Conservation (phyloP, 139 green algal species). For the Limnomonas spitsbergensis region DNA sequence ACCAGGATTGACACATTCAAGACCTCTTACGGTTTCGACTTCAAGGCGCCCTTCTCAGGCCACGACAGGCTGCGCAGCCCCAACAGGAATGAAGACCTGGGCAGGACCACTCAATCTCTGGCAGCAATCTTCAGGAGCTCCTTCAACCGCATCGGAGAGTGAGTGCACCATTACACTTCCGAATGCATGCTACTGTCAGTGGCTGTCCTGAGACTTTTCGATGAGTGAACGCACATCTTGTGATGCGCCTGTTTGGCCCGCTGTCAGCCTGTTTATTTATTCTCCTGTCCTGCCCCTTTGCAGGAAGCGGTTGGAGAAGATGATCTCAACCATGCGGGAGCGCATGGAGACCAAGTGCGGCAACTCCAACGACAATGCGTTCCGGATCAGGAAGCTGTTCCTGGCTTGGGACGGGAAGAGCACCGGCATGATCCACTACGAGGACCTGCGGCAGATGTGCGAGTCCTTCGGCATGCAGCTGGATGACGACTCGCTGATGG, state of each 20-base stretch:
- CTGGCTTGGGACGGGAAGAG: slow-evolving; percentile 69
- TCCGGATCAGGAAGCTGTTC: slow-evolving; percentile 76
- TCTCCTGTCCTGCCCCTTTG: no score
- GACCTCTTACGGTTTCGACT: slow-evolving; percentile 68
- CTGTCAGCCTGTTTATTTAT: no score
- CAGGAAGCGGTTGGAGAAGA: slow-evolving; percentile 72
- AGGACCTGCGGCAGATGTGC: slow-evolving; percentile 71
- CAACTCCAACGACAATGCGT: slow-evolving; percentile 76
- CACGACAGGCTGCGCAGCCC: slow-evolving; percentile 57
- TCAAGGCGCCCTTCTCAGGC: slow-evolving; percentile 55
- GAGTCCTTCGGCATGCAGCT: slow-evolving; percentile 85
- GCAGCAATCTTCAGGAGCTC: slow-evolving; percentile 57
- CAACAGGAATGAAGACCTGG: slow-evolving; percentile 73
- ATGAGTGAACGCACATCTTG: no score
- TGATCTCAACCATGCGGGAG: slow-evolving; percentile 74
- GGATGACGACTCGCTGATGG: slow-evolving; percentile 77
- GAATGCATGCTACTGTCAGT: no score
- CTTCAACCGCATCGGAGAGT: slow-evolving; percentile 75
- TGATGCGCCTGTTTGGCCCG: no score
- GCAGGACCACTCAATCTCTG: slow-evolving; percentile 51
- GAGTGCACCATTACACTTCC: slow-evolving; percentile 32
- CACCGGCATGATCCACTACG: slow-evolving; percentile 62
- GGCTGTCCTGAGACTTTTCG: no score
- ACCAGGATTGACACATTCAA: slow-evolving; percentile 60
- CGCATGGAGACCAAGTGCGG: slow-evolving; percentile 71